These are phyloP conservation scores for Anaeromyces robustus DNA, from an alignment of 192 early-diverging fungal species.

Conservation along the genomic window DNA sequence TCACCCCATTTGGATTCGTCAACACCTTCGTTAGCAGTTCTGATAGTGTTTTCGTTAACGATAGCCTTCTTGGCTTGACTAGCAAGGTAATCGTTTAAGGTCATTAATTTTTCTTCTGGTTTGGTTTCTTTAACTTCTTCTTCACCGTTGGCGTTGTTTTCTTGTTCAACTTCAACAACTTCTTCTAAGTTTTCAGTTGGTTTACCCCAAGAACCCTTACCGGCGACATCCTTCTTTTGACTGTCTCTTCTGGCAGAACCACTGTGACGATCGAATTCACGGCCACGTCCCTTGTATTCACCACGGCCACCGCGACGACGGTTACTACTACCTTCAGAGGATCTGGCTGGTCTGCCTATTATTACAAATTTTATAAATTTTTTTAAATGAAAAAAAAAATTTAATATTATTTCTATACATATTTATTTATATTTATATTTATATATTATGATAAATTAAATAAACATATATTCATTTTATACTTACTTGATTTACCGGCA, in stretches of 20 bases:
- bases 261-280: conserved; percentile 76
- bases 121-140: conserved; percentile 30
- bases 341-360: conserved; percentile 7
- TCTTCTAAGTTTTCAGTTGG: conserved; percentile 28
- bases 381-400: no score
- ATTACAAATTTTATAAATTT: background rate
- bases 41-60: conserved; percentile 36
- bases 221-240: conserved; percentile 74
- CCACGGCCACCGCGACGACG: conserved; percentile 20
- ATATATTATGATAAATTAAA: no score
- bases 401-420: no score
- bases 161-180: conserved; percentile 30
- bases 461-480: no score
- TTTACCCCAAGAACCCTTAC: conserved; percentile 65
- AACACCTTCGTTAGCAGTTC: conserved; percentile 78
- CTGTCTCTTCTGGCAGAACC: conserved; percentile 60
- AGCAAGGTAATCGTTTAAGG: conserved; percentile 73
- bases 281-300: conserved; percentile 40
- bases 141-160: conserved; percentile 17
- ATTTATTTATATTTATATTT: no score
- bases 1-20: conserved; percentile 74
- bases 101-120: conserved; percentile 66
- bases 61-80: conserved; percentile 43
- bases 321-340: conserved; percentile 12
- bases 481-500: conserved; percentile 2